Conservation (phyloP, 768 basidiomycete species). For the Pisolithus albus region DNA sequence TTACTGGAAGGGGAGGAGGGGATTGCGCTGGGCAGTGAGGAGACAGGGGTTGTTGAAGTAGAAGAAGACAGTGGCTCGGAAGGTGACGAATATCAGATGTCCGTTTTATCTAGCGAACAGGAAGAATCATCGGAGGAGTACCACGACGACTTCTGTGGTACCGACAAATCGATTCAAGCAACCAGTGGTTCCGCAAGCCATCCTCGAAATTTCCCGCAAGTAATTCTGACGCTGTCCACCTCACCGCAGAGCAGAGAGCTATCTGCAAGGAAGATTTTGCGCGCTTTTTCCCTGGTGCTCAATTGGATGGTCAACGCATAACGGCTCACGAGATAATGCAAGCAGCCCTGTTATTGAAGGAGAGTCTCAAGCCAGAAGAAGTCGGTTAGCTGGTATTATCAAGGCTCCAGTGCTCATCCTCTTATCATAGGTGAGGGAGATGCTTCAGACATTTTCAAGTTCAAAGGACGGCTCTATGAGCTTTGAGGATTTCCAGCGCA, state of each 20-base stretch:
- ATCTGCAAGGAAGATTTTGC: constrained; percentile 55
- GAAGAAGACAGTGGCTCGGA: constrained; percentile 23
- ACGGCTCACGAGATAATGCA: constrained; percentile 61
- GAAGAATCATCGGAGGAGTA: constrained; percentile 27
- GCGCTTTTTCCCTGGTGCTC: constrained; percentile 51
- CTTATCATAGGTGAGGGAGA: constrained; percentile 54
- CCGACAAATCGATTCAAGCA: constrained; percentile 7
- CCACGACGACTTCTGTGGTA: constrained; percentile 11
- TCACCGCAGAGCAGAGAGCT: constrained; percentile 48
- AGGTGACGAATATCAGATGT: constrained; percentile 22
- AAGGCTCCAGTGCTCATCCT: constrained; percentile 1
- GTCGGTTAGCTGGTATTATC: constrained; percentile 32
- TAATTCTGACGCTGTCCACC: constrained; percentile 7
- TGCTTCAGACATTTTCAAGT: constrained; percentile 72
- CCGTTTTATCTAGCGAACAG: constrained; percentile 18
- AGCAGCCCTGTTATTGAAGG: constrained; percentile 56
- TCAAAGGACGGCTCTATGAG: constrained; percentile 61
- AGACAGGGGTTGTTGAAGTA: constrained; percentile 16
- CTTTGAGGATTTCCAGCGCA: constrained; percentile 63
- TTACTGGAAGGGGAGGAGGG: constrained; percentile 44
- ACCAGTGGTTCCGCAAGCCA: constrained; percentile 2
- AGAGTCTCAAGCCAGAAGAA: constrained; percentile 70
- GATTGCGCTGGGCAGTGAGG: constrained; percentile 10
- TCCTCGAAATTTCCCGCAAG: constrained; percentile 1
- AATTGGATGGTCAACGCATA: constrained; percentile 47